These are phyloP conservation scores for Microcyclospora pomicola DNA, from an alignment of 2,329 filamentous ascomycete species.

Conservation along the genomic window DNA sequence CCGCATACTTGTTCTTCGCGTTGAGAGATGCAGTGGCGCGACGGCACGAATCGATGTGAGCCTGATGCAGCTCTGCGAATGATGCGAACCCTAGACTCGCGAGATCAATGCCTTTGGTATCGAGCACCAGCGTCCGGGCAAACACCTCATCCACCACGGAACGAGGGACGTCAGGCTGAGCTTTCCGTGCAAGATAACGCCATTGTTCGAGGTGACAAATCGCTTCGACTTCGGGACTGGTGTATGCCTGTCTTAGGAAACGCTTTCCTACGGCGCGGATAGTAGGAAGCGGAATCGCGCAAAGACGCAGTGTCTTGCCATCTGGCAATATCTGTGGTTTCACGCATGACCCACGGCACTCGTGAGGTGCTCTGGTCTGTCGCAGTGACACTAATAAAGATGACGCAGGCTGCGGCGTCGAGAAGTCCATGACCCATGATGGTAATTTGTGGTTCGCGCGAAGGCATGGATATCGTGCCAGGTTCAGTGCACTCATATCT, in stretches of 20 bases:
- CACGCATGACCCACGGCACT: too few relatives aligned
- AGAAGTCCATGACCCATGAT: slow-evolving; percentile 3
- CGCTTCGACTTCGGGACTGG: too few relatives aligned
- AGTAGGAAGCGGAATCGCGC: too few relatives aligned
- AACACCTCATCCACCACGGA: too few relatives aligned
- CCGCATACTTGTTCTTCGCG: neutral
- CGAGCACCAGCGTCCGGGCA: too few relatives aligned
- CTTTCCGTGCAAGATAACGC: neutral
- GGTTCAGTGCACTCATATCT: neutral
- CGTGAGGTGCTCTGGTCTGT: too few relatives aligned
- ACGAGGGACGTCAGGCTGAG: neutral
- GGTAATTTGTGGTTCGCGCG: neutral
- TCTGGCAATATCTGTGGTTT: too few relatives aligned
- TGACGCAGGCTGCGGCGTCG: neutral
- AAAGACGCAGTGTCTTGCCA: too few relatives aligned
- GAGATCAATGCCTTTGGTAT: too few relatives aligned
- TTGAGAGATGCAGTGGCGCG: neutral
- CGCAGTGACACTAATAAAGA: too few relatives aligned
- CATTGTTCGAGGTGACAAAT: neutral
- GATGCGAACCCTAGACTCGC: neutral
- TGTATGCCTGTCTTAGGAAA: too few relatives aligned
- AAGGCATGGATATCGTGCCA: neutral
- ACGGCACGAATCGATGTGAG: neutral
- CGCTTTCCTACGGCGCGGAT: too few relatives aligned
- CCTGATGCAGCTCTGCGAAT: neutral